phyloP scores from a whole-genome alignment of 1,284 basidiomycete genomes.

The Cryptococcus depauperatus region DNA sequence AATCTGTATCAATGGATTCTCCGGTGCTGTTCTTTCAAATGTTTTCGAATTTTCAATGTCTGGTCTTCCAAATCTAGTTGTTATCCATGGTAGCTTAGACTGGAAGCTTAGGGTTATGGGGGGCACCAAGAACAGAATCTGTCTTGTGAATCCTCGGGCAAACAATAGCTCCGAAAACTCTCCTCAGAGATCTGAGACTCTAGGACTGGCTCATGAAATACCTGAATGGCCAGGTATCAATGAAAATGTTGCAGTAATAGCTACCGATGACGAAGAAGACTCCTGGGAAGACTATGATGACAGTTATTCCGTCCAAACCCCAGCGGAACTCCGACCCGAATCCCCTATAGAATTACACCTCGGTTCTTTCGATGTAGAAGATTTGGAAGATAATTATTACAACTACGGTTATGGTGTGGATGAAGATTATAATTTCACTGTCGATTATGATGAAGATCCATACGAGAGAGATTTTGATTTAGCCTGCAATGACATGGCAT shows the following conservation, averaged over 20 bases:
- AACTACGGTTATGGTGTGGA: not conserved
- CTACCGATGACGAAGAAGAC: not conserved
- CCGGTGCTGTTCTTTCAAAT: no score
- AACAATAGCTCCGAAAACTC: not conserved
- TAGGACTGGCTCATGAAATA: not conserved
- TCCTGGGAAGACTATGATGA: not conserved
- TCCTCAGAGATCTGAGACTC: not conserved
- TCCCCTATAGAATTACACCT: slow-evolving; percentile 1
- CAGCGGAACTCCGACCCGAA: not conserved
- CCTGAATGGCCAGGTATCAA: not conserved
- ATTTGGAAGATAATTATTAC: not conserved
- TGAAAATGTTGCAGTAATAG: not conserved
- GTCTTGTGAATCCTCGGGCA: not conserved
- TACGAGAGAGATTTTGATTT: not conserved
- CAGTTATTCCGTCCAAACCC: not conserved
- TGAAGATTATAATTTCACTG: not conserved
- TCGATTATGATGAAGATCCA: not conserved
- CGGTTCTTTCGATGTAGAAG: not conserved
- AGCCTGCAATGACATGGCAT: not conserved
- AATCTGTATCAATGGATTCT: no score
- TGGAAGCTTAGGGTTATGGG: not conserved
- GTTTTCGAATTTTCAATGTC: no score
- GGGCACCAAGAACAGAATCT: not conserved
- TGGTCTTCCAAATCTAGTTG: not conserved
- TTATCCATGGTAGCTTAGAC: not conserved